Percentiles rank a stretch among this genome's conserved stretches.
These are phyloP conservation scores for Coniochaeta sp. DNA, from an alignment of 2,329 filamentous ascomycete species.

Conservation along the genomic window DNA sequence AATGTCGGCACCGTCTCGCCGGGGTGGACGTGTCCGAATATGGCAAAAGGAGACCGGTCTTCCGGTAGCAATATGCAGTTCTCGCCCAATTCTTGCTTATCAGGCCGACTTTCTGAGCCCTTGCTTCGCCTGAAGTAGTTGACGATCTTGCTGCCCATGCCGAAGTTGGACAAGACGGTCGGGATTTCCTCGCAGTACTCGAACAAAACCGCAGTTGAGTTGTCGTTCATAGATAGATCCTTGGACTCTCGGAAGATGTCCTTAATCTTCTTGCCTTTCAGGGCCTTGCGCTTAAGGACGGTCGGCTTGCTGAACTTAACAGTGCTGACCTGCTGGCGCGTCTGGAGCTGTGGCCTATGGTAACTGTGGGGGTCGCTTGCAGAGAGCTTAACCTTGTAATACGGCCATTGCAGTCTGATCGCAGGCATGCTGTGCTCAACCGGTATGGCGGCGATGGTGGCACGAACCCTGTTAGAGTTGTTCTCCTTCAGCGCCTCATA, in stretches of 20 bases:
- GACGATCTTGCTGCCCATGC: constrained; percentile 92
- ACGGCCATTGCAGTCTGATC: constrained; percentile 85
- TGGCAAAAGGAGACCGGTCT: constrained; percentile 91
- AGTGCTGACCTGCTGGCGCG: constrained; percentile 58
- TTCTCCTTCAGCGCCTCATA: constrained; percentile 97
- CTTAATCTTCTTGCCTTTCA: constrained; percentile 70
- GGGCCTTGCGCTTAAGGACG: constrained; percentile 73
- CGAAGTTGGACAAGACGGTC: constrained; percentile 87
- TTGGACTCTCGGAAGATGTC: constrained; percentile 74
- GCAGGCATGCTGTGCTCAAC: constrained; percentile 93
- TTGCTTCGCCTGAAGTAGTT: constrained; percentile 90
- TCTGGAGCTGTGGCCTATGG: constrained; percentile 72
- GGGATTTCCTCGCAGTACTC: constrained; percentile 96
- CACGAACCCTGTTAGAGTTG: constrained; percentile 90
- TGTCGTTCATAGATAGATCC: constrained; percentile 81
- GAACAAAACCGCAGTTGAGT: constrained; percentile 78
- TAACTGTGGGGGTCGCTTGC: constrained; percentile 67
- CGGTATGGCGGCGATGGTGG: constrained; percentile 82
- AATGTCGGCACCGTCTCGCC: constrained; percentile 87
- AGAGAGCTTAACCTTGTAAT: constrained; percentile 82
- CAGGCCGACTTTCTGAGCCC: constrained; percentile 64
- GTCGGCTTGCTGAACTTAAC: constrained; percentile 63
- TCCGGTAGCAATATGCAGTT: constrained; percentile 82
- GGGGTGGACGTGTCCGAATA: constrained; percentile 87
- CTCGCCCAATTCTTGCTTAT: constrained; percentile 82